Conservation (phyloP, 495 filamentous ascomycete species). For the Tuber indicum region DNA sequence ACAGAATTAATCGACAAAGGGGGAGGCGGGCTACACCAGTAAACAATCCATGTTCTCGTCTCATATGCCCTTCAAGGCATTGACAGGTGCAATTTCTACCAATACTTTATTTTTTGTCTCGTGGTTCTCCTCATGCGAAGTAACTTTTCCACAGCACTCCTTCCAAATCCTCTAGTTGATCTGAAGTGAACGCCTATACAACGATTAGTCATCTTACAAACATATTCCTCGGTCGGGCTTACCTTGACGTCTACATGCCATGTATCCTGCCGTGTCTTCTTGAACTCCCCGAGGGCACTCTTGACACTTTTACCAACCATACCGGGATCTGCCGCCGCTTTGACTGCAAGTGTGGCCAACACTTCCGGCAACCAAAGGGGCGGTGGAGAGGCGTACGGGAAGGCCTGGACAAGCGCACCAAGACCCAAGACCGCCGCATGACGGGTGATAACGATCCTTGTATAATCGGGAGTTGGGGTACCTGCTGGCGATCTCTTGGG, state of each 20-base stretch:
- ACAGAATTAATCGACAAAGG: neutral
- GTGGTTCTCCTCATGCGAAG: conserved; percentile 58
- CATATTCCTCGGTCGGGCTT: conserved; percentile 27
- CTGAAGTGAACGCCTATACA: conserved; percentile 73
- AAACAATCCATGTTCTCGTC: neutral
- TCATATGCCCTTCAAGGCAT: neutral
- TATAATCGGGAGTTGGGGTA: conserved; percentile 78
- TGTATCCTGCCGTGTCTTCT: conserved; percentile 98
- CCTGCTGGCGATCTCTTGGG: conserved; percentile 65
- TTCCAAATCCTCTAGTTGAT: conserved; percentile 91
- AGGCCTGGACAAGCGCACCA: conserved; percentile 88
- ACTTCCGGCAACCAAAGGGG: conserved; percentile 92
- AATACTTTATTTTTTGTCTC: neutral
- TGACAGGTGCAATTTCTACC: neutral
- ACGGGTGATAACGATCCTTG: conserved; percentile 66
- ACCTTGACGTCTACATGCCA: conserved; percentile 98
- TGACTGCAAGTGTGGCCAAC: conserved; percentile 73
- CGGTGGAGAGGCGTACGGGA: conserved; percentile 89
- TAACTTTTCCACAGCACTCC: conserved; percentile 99
- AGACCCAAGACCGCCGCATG: conserved; percentile 91
- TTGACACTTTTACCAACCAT: conserved; percentile 98
- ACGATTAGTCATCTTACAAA: neutral
- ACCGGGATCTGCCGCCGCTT: conserved; percentile 80
- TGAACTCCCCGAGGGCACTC: conserved; percentile 89
- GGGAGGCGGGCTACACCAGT: neutral